Evolutionary conservation across 1,284 basidiomycete species (phyloP), one percentile per base, ranked within the genome.

Genomic region (Hymenochaete sp.): DNA sequence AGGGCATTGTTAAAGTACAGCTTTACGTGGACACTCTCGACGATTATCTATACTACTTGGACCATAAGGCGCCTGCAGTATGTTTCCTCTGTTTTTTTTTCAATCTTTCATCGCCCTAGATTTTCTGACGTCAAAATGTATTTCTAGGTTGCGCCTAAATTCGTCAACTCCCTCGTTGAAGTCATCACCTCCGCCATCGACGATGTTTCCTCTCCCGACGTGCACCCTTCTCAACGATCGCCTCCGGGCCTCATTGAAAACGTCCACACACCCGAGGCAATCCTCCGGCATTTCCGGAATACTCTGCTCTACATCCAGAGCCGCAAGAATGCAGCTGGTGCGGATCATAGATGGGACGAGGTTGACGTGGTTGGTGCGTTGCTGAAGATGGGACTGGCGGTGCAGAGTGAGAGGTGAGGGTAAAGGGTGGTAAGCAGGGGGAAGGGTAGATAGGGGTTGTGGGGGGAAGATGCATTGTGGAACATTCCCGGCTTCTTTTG

Each of bases 11-110:
- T 31, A 93, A 84, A 1, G 83, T 93, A 2, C 92, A 96, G 61
- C 71, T 97, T 3, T 96, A 95, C 61, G 89, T 88, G 56, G 90
- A 96, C 61, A 88, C 93, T 4, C 77, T 97, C 32, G 93, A 97
- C 62, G 83, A 82, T 54, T 96, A 96, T 61, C 66, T 96, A 42
- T 96, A 91, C 64, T 96, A 95, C 65, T 82, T 95, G 52, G 93
- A 97, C 58, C 86, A 82, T 47, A 87, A 85, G 35, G 88, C 90
- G 16, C 79, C 89, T 49, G 90, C 89, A 16, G 92, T 95, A 59
- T 60, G 79, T 69, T 2, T 13, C 44, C 7, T 38, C 4, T 35
- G 40, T 27, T 28, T 40, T 24, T 50, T 31, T n/a, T n/a, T n/a
- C n/a, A n/a, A n/a, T n/a, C n/a, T n/a, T n/a, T n/a, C 42, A 16